A percentile compares a stretch with the other conserved stretches of the same genome.
These are phyloP conservation scores for Aspergillus sp. DNA, from an alignment of 2,329 filamentous ascomycete genomes.

Conservation along the genomic window DNA sequence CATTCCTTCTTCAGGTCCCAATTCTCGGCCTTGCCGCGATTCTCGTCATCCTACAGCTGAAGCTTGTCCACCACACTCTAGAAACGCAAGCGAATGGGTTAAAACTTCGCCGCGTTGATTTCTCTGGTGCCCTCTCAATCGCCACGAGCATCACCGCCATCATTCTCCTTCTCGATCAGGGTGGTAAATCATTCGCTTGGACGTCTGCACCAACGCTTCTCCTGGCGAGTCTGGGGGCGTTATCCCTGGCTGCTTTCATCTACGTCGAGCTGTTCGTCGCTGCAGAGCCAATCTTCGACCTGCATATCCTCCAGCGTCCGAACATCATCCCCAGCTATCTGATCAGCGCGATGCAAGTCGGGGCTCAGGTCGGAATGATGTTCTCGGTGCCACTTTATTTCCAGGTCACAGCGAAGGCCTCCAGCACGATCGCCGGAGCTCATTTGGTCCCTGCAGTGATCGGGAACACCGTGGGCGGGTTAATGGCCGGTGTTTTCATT, in stretches of 20 bases:
- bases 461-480: constrained; percentile 63
- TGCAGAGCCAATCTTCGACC: constrained; percentile 35
- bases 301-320: constrained; percentile 31
- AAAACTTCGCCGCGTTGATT: constrained; percentile 55
- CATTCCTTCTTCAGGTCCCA: constrained; percentile 29
- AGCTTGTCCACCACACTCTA: constrained; percentile 14
- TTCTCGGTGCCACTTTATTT: constrained; percentile 69
- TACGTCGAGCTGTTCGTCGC: constrained; percentile 32
- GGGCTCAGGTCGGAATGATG: constrained; percentile 63
- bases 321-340: constrained; percentile 31
- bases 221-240: constrained; percentile 12
- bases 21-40: constrained; percentile 27
- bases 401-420: constrained; percentile 59
- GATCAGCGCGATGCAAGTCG: constrained; percentile 53
- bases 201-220: constrained; percentile 20
- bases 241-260: constrained; percentile 24
- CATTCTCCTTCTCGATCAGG: constrained; percentile 51
- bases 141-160: constrained; percentile 44
- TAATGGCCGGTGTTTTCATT: constrained; percentile 60
- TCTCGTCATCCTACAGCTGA: constrained; percentile 47
- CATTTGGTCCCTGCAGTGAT: constrained; percentile 67
- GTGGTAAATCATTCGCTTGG: constrained; percentile 43
- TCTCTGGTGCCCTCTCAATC: constrained; percentile 53
- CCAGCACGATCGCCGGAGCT: constrained; percentile 57
- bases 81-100: constrained; percentile 19